Evolutionary conservation across 495 filamentous ascomycete genomes (phyloP).

Genomic region (Hypomontagnella submonticulosa): DNA sequence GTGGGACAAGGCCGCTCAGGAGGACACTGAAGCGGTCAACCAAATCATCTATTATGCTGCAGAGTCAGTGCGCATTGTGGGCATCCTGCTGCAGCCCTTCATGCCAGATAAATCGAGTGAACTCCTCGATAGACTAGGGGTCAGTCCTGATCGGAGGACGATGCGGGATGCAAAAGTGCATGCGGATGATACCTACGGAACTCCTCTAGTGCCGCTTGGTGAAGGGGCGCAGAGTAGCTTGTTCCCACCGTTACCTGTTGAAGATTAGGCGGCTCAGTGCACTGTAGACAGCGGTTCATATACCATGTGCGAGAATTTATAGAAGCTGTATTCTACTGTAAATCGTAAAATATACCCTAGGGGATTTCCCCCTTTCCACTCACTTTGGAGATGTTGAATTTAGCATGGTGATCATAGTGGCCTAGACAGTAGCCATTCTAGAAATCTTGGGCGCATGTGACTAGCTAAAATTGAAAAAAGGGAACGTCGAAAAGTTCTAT

Average conservation of each 20-base stretch:
- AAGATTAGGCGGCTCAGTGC: slow-evolving; percentile 35
- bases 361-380: not conserved
- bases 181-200: slow-evolving; percentile 76
- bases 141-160: slow-evolving; percentile 67
- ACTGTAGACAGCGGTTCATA: not conserved
- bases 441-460: slow-evolving; percentile 6
- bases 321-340: not conserved
- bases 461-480: not conserved
- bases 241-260: slow-evolving; percentile 52
- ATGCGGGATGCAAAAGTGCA: slow-evolving; percentile 66
- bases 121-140: slow-evolving; percentile 81
- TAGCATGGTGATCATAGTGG: too few species aligned
- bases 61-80: slow-evolving; percentile 82
- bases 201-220: slow-evolving; percentile 52
- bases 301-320: not conserved
- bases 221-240: slow-evolving; percentile 55
- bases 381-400: not conserved
- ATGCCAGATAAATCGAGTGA: slow-evolving; percentile 83
- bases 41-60: slow-evolving; percentile 72
- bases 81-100: slow-evolving; percentile 89
- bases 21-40: slow-evolving; percentile 33
- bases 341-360: slow-evolving; percentile 18
- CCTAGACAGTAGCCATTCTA: too few species aligned
- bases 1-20: slow-evolving; percentile 46
- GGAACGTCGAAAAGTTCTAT: too few species aligned